Conservation (phyloP, 108 stramenopile genomes). For the Fragilariopsis cylindrus region DNA sequence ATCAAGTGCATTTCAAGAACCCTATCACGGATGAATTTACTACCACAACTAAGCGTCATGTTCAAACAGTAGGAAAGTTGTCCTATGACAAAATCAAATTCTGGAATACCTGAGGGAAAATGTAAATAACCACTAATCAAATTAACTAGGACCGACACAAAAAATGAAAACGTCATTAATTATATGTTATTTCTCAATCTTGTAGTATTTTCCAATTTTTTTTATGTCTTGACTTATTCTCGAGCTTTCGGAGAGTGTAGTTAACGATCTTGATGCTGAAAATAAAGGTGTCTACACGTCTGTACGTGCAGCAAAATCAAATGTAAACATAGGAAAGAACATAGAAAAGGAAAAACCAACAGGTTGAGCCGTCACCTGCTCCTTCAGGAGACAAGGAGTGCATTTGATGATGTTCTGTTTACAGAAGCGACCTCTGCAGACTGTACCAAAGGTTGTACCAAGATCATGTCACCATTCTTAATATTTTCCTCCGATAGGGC, state of each 20-base stretch:
- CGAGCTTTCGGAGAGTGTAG: too few relatives aligned
- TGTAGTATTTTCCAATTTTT: too few relatives aligned
- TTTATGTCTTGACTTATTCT: too few relatives aligned
- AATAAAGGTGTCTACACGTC: too few relatives aligned
- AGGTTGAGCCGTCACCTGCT: not conserved
- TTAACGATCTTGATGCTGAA: too few relatives aligned
- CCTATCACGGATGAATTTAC: not conserved
- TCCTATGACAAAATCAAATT: slow-evolving; percentile 7
- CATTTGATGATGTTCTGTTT: not conserved
- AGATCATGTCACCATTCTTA: slow-evolving; percentile 73
- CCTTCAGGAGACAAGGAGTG: not conserved
- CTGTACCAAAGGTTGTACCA: slow-evolving; percentile 13
- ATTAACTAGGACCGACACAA: too few relatives aligned
- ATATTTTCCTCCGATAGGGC: slow-evolving; percentile 46
- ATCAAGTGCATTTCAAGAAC: not conserved
- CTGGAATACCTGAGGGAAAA: not conserved
- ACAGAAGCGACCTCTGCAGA: not conserved
- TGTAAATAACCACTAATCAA: too few relatives aligned
- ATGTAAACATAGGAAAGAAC: not conserved
- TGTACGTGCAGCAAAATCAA: not conserved
- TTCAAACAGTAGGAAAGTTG: not conserved
- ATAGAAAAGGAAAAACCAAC: not conserved
- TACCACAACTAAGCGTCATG: not conserved
- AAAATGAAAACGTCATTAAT: too few relatives aligned
- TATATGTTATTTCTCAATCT: too few relatives aligned